phyloP scores from a whole-genome alignment of 1,284 basidiomycete species.

The Cryptococcus sp. region DNA sequence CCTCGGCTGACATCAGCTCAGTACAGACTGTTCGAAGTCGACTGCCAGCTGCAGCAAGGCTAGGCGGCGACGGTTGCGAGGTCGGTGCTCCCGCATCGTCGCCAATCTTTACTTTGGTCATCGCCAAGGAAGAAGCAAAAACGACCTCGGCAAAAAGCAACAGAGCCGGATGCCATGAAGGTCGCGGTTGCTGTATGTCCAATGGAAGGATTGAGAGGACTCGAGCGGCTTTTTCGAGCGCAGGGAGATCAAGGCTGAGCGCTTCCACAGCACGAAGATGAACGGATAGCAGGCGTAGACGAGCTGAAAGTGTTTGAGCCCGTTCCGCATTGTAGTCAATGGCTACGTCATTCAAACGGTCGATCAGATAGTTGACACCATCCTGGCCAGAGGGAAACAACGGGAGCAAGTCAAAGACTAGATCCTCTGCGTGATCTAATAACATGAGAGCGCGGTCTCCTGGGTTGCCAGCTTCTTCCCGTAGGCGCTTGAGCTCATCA shows the following conservation, averaged over 20 bases:
- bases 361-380: constrained; percentile 37
- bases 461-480: constrained; percentile 68
- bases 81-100: constrained; percentile 16
- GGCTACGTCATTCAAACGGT: constrained; percentile 20
- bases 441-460: constrained; percentile 70
- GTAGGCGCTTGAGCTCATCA: constrained; percentile 64
- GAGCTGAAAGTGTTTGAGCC: constrained; percentile 64
- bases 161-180: constrained; percentile 81
- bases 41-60: not conserved
- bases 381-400: constrained; percentile 62
- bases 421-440: constrained; percentile 80
- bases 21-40: constrained; percentile 3
- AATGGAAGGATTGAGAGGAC: constrained; percentile 65
- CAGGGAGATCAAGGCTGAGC: constrained; percentile 15
- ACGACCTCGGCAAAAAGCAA: constrained; percentile 76
- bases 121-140: constrained; percentile 72
- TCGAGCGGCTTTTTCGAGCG: constrained; percentile 60
- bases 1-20: constrained; percentile 1
- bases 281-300: constrained; percentile 82
- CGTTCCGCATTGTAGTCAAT: constrained; percentile 57
- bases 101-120: constrained; percentile 56
- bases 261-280: constrained; percentile 50
- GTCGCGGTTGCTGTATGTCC: constrained; percentile 46
- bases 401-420: constrained; percentile 85
- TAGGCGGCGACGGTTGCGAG: not conserved